Percentiles rank a stretch among this genome's conserved stretches.
Conservation (phyloP, 768 basidiomycete genomes). For the Kwoniella heveanensis region DNA sequence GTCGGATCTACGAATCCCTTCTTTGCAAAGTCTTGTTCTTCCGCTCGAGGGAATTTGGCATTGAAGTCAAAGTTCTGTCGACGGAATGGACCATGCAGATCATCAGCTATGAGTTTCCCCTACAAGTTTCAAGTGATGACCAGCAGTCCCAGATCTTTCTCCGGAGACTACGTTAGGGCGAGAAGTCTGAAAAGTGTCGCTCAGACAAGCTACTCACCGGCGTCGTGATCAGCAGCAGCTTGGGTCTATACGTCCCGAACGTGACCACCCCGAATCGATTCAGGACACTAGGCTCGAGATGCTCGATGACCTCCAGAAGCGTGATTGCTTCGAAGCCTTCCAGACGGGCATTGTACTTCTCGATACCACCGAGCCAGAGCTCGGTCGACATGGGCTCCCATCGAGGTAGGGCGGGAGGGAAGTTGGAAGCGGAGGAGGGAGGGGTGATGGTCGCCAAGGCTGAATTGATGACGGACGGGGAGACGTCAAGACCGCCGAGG, state of each 20-base stretch:
- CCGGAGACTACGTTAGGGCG: too few species aligned
- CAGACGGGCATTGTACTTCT: constrained; percentile 51
- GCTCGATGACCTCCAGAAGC: constrained; percentile 55
- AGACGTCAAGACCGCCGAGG: constrained; percentile 52
- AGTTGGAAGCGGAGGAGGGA: constrained; percentile 22
- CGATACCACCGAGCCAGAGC: constrained; percentile 53
- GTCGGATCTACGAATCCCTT: constrained; percentile 56
- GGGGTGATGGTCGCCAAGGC: constrained; percentile 45
- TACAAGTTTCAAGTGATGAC: too few species aligned
- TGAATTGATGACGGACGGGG: constrained; percentile 41
- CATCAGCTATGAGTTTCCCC: background rate
- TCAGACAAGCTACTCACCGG: constrained; percentile 41
- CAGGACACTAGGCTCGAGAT: constrained; percentile 50
- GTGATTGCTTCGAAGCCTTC: constrained; percentile 55
- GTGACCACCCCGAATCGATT: constrained; percentile 54
- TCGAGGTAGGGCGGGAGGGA: constrained; percentile 29
- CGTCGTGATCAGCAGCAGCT: constrained; percentile 53
- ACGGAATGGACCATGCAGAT: background rate
- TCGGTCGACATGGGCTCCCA: constrained; percentile 48
- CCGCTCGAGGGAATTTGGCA: constrained; percentile 51
- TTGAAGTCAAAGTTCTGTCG: constrained; percentile 55
- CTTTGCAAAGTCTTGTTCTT: constrained; percentile 32
- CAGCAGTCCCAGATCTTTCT: too few species aligned
- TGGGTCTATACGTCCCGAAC: constrained; percentile 54
- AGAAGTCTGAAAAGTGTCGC: too few species aligned